phyloP scores from a whole-genome alignment of 148 eudicot genomes.

The Chenopodium berlandieri region DNA sequence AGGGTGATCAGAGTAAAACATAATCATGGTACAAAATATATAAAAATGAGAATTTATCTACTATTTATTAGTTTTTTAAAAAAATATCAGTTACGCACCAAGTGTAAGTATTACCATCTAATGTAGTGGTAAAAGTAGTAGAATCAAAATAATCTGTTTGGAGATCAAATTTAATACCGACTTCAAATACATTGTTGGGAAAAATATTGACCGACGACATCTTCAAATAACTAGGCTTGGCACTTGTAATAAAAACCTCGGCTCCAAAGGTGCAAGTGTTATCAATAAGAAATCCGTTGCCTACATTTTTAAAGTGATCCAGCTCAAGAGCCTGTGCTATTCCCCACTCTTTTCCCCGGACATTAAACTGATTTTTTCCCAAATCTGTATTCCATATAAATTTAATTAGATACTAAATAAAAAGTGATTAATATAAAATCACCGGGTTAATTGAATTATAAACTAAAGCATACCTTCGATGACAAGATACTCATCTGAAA shows the following conservation, averaged over 20 bases:
- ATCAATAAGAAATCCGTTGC: neutral
- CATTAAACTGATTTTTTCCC: neutral
- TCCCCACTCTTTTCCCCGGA: neutral
- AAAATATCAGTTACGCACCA: neutral
- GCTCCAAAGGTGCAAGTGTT: slow-evolving; percentile 1
- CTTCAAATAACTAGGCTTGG: neutral
- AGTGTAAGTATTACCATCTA: neutral
- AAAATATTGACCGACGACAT: neutral
- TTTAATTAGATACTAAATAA: too few species aligned
- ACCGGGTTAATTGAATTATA: too few species aligned
- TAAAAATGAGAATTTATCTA: neutral
- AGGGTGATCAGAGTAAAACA: neutral
- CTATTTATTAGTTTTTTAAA: too few species aligned
- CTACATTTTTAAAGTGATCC: neutral
- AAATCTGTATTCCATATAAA: neutral
- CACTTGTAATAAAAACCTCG: neutral
- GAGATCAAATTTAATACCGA: neutral
- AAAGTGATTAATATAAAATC: too few species aligned
- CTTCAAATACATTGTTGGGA: neutral
- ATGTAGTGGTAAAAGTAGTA: neutral
- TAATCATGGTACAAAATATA: neutral
- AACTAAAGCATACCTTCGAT: neutral
- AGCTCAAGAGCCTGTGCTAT: neutral
- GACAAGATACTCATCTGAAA: neutral
- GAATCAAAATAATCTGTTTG: neutral